Evolutionary conservation across 257 asterid species (phyloP).

Genomic region (Orobanche coerulescens): DNA sequence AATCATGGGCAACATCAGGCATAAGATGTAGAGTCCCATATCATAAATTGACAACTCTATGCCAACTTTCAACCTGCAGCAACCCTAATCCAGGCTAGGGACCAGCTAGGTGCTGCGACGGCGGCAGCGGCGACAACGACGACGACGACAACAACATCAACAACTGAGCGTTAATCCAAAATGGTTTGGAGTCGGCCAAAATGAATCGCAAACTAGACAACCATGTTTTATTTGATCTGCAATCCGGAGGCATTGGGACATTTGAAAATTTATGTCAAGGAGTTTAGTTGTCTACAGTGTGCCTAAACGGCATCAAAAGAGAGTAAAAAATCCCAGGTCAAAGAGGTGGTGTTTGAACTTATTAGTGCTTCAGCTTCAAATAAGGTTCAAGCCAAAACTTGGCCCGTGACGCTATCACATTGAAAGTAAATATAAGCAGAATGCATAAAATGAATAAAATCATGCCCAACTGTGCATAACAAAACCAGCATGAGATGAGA

Average conservation of each 20-base stretch:
- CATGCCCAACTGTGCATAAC: background rate
- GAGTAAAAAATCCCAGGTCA: background rate
- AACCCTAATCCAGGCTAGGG: no score
- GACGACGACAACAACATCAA: no score
- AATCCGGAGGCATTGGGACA: background rate
- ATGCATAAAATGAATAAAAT: constrained; percentile 1
- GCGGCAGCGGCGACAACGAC: no score
- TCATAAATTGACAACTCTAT: no score
- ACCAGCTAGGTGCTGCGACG: no score
- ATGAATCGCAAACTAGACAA: background rate
- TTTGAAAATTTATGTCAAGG: background rate
- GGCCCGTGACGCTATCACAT: background rate
- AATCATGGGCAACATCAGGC: no score
- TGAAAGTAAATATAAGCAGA: background rate
- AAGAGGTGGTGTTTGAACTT: background rate
- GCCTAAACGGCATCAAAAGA: background rate
- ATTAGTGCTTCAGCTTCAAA: background rate
- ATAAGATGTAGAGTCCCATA: no score
- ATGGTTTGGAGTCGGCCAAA: no score
- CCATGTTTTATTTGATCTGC: background rate
- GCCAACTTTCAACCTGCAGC: no score
- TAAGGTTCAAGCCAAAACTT: background rate
- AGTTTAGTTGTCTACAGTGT: background rate
- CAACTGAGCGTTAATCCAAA: no score
- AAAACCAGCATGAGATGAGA: background rate